Base-by-base conservation (phyloP, 2,329 filamentous ascomycete genomes). In the Talaromyces marneffei region DNA sequence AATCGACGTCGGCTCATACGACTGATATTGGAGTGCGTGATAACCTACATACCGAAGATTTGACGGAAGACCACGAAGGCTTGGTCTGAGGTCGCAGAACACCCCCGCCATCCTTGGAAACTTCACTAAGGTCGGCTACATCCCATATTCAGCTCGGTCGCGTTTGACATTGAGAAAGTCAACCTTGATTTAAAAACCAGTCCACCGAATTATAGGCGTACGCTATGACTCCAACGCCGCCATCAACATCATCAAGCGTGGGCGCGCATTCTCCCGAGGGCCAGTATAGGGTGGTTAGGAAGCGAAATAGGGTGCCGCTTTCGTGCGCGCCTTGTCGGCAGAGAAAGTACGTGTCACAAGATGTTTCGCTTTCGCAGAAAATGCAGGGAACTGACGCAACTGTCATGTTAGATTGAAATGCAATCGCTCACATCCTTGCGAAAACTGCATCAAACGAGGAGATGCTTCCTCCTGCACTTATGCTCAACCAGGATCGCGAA, bases 311-410 rank as follows among this genome's bases (percentile, higher is more conserved):
- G 63, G 88, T 97, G 16, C 93, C 93, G 52, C 81, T 97, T 55
- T 97, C 92, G 70, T 97, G 93, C 74, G 90, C 88, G 66, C 91
- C 92, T 33, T 97, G 93, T 76, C 85, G 93, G 72, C 90, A 92
- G 69, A 87, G 92, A 79, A 97, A 97, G 90, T 94, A 79, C 79
- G 83, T 74, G n/a, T 20, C 16, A 6, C 29, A 35, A 35, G 9
- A 20, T 33, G n/a, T 20, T 12, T 14, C 27, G n/a, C 29, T 33
- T 14, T 23, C 16, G 14, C 44, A 27, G 14, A 2, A 12, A 48
- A 23, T 8, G 31, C 40, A 65, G 46, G 62, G 60, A 50, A 39
- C 54, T 67, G 63, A 63, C 69, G 64, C 67, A 62, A 50, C 12
- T 33, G 48, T 35, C 48, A 52, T 56, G 40, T 61, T 66, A 86